Percentiles rank a stretch among this genome's conserved stretches.
phyloP scores from a whole-genome alignment of 257 asterid species.

The Solanum acaule region DNA sequence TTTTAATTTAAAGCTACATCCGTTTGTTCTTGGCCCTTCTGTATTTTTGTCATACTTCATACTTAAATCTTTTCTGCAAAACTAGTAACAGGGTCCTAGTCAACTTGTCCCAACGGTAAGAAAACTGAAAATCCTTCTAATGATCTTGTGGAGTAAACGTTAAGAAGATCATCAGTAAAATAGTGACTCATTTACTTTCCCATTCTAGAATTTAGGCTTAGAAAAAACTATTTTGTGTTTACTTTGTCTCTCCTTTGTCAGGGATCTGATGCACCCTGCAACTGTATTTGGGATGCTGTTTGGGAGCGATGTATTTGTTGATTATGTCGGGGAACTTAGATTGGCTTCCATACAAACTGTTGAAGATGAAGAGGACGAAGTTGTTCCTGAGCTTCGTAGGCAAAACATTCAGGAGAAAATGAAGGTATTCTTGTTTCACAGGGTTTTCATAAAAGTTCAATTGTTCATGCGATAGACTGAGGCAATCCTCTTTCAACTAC shows the following conservation, averaged over 20 bases:
- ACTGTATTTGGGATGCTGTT: constrained; percentile 78
- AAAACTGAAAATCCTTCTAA: neutral
- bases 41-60: neutral
- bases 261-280: constrained; percentile 78
- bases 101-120: neutral
- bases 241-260: constrained; percentile 4
- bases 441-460: neutral
- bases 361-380: constrained; percentile 42
- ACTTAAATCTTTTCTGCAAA: neutral
- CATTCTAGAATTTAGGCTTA: neutral
- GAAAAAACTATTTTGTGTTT: neutral
- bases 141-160: neutral
- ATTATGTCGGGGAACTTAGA: constrained; percentile 67
- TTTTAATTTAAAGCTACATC: neutral
- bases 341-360: constrained; percentile 56
- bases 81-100: neutral
- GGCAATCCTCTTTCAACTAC: neutral
- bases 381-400: constrained; percentile 43
- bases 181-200: neutral
- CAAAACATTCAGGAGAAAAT: constrained; percentile 60
- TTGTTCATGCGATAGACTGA: neutral
- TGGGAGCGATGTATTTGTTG: constrained; percentile 65
- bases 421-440: constrained; percentile 31
- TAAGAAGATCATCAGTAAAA: neutral
- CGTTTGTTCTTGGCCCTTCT: neutral